These are phyloP conservation scores for Nakaseomyces delphensis DNA, from an alignment of 1,139 yeast species.

Conservation along the genomic window DNA sequence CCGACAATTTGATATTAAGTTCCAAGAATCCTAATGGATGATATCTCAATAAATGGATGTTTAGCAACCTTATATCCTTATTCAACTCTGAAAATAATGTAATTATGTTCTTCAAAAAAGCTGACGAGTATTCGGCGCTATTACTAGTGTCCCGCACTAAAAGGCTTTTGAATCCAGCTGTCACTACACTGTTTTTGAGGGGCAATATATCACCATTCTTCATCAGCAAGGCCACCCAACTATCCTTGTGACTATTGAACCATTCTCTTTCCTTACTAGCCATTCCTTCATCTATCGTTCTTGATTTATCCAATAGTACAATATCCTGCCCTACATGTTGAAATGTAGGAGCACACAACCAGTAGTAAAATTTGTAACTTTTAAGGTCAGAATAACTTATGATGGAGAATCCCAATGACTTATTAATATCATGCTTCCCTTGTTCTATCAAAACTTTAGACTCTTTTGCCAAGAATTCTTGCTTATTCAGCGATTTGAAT, in stretches of 20 bases:
- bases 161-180: conserved; percentile 27
- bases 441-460: conserved; percentile 31
- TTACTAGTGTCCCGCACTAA: conserved; percentile 59
- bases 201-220: conserved; percentile 17
- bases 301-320: neutral
- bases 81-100: conserved; percentile 40
- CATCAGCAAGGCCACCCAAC: conserved; percentile 29
- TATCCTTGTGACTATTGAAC: conserved; percentile 14
- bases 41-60: conserved; percentile 35
- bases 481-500: conserved; percentile 62
- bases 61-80: conserved; percentile 34
- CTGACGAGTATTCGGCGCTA: conserved; percentile 43
- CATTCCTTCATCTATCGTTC: conserved; percentile 13
- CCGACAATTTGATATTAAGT: neutral
- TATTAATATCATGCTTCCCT: conserved; percentile 19
- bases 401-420: conserved; percentile 39
- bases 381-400: conserved; percentile 81
- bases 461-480: conserved; percentile 42
- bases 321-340: conserved; percentile 34
- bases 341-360: conserved; percentile 77
- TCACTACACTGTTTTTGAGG: conserved; percentile 12
- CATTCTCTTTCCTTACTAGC: conserved; percentile 12
- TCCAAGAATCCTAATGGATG: conserved; percentile 21
- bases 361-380: conserved; percentile 76
- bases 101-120: conserved; percentile 58